Evolutionary conservation across 306 rosid species (phyloP).

Genomic region (Alnus glutinosa): DNA sequence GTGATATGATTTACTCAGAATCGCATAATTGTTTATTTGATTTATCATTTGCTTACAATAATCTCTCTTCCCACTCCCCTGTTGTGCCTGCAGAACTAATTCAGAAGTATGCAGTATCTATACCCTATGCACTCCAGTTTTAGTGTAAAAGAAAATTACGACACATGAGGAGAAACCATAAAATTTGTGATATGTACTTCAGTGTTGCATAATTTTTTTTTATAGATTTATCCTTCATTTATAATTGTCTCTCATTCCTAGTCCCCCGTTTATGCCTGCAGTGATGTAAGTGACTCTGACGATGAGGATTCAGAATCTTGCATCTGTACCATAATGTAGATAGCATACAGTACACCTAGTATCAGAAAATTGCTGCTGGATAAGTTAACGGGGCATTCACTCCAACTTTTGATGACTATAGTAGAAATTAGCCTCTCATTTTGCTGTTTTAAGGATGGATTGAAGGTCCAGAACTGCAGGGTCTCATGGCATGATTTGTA

Average conservation of each 20-base stretch:
- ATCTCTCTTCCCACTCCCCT: conserved; percentile 29
- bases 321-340: conserved; percentile 76
- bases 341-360: conserved; percentile 29
- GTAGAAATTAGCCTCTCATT: conserved; percentile 27
- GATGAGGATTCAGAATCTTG: conserved; percentile 77
- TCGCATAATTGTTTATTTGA: not conserved
- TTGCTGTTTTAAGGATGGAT: conserved; percentile 34
- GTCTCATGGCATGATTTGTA: conserved; percentile 27
- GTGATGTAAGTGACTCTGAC: conserved; percentile 78
- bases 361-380: conserved; percentile 47
- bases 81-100: conserved; percentile 48
- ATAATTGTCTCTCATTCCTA: conserved; percentile 19
- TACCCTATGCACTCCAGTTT: conserved; percentile 2
- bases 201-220: not conserved
- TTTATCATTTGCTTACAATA: not conserved
- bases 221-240: not conserved
- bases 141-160: conserved; percentile 13
- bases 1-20: conserved; percentile 1
- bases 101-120: conserved; percentile 3
- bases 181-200: not conserved
- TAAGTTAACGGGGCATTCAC: conserved; percentile 35
- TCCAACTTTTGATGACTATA: conserved; percentile 29
- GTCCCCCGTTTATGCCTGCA: conserved; percentile 50
- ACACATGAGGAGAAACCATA: conserved; percentile 9
- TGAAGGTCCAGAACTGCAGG: conserved; percentile 28